These are phyloP conservation scores for Pythium utonaiense DNA, from an alignment of 352 stramenopile genomes.

Conservation along the genomic window DNA sequence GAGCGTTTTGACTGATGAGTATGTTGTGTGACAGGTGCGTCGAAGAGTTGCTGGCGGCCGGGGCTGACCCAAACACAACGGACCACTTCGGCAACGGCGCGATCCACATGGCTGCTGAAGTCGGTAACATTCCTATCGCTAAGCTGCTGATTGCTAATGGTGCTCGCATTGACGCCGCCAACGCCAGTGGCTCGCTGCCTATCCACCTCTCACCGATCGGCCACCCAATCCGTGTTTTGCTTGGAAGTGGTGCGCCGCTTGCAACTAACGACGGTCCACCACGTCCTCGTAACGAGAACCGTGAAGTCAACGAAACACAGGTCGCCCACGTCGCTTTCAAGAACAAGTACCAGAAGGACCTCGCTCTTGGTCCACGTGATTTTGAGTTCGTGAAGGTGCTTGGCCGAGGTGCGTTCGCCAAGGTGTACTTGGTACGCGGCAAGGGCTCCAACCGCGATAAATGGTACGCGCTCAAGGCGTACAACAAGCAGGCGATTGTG, in stretches of 20 bases:
- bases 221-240: slow-evolving; percentile 77
- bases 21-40: slow-evolving; percentile 38
- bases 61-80: slow-evolving; percentile 73
- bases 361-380: slow-evolving; percentile 76
- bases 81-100: slow-evolving; percentile 81
- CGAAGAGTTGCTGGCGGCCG: slow-evolving; percentile 66
- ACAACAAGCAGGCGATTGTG: slow-evolving; percentile 87
- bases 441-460: slow-evolving; percentile 85
- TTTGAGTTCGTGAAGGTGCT: slow-evolving; percentile 88
- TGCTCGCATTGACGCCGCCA: slow-evolving; percentile 68
- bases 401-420: slow-evolving; percentile 76
- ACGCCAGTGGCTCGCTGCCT: slow-evolving; percentile 75
- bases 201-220: slow-evolving; percentile 85
- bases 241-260: slow-evolving; percentile 66
- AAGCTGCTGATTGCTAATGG: slow-evolving; percentile 76
- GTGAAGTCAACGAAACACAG: slow-evolving; percentile 62
- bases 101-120: slow-evolving; percentile 79
- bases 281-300: slow-evolving; percentile 44
- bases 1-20: slow-evolving; percentile 12
- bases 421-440: slow-evolving; percentile 80
- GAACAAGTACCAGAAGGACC: slow-evolving; percentile 88
- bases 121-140: slow-evolving; percentile 70
- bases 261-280: slow-evolving; percentile 69
- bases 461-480: slow-evolving; percentile 84
- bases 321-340: slow-evolving; percentile 85